A percentile compares a stretch with the other conserved stretches of the same genome.
Evolutionary conservation across 2,329 filamentous ascomycete species (phyloP).

Genomic region (Monilinia aucupariae): DNA sequence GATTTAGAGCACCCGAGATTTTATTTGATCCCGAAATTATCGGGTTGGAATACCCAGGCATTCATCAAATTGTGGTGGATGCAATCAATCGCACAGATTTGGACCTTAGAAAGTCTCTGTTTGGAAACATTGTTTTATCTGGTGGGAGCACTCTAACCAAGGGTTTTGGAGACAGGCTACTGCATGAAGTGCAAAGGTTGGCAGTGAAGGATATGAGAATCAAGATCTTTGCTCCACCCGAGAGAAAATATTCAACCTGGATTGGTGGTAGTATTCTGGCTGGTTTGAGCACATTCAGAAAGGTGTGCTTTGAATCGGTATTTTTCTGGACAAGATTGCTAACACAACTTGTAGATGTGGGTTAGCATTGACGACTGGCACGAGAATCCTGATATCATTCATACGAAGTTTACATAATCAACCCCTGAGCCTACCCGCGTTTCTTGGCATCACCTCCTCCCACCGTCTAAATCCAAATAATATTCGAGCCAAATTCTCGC

Average conservation of each 20-base stretch:
- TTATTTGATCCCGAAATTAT: constrained; percentile 97
- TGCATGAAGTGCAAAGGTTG: constrained; percentile 86
- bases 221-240: constrained; percentile 96
- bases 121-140: constrained; percentile 94
- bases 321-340: constrained; percentile 20
- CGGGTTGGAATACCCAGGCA: constrained; percentile 89
- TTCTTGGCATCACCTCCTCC: not conserved
- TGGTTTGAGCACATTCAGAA: constrained; percentile 94
- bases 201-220: constrained; percentile 99
- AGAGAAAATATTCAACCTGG: constrained; percentile 98
- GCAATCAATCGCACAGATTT: constrained; percentile 92
- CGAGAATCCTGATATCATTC: constrained; percentile 98
- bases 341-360: constrained; percentile 71
- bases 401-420: constrained; percentile 82
- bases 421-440: not conserved
- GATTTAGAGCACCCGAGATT: constrained; percentile 94
- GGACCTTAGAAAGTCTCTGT: constrained; percentile 88
- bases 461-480: constrained; percentile 1
- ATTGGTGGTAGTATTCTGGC: constrained; percentile 97
- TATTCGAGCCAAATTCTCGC: not conserved
- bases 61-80: constrained; percentile 97
- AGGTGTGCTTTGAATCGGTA: constrained; percentile 53
- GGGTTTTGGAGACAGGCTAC: constrained; percentile 87
- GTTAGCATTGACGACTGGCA: constrained; percentile 99
- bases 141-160: constrained; percentile 94